A percentile compares a stretch with the other conserved stretches of the same genome.
Conservation (phyloP, 306 rosid genomes). For the Quercus ilex region DNA sequence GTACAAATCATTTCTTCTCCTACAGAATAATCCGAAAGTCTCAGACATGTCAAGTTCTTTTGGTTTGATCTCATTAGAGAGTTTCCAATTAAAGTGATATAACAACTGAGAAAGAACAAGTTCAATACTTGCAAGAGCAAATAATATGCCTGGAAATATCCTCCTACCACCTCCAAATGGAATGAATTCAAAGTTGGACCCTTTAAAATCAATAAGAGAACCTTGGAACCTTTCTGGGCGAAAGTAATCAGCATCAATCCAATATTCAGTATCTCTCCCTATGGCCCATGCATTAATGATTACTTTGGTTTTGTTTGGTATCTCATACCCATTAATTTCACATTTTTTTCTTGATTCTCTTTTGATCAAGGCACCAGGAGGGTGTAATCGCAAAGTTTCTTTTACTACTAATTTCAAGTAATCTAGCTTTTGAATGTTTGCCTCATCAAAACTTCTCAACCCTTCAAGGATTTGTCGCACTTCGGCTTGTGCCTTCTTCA, state of each 20-base stretch:
- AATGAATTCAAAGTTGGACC: not conserved
- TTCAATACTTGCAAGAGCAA: too few relatives aligned
- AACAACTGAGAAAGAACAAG: too few relatives aligned
- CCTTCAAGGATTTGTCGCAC: conserved; percentile 11
- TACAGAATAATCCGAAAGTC: not conserved
- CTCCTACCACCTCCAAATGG: conserved; percentile 1
- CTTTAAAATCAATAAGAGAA: not conserved
- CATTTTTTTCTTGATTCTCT: conserved; percentile 23
- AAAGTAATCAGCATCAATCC: conserved; percentile 26
- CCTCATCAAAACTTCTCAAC: conserved; percentile 4
- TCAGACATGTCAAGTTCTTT: conserved; percentile 17
- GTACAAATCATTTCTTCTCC: not conserved
- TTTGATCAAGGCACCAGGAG: conserved; percentile 8
- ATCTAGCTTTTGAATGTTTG: conserved; percentile 11
- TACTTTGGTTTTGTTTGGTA: conserved; percentile 22
- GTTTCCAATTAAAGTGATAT: conserved; percentile 2
- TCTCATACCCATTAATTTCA: conserved; percentile 23
- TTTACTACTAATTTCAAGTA: conserved; percentile 36
- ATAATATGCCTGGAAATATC: too few relatives aligned
- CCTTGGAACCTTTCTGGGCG: not conserved
- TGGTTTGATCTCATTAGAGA: not conserved
- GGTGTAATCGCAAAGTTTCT: conserved; percentile 34
- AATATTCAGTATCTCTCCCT: conserved; percentile 33
- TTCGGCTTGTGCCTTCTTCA: conserved; percentile 30
- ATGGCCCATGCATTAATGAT: conserved; percentile 35